Evolutionary conservation across 2,329 filamentous ascomycete species (phyloP), one percentile per base, ranked within the genome.

Genomic region (Paraphoma chrysanthemicola): DNA sequence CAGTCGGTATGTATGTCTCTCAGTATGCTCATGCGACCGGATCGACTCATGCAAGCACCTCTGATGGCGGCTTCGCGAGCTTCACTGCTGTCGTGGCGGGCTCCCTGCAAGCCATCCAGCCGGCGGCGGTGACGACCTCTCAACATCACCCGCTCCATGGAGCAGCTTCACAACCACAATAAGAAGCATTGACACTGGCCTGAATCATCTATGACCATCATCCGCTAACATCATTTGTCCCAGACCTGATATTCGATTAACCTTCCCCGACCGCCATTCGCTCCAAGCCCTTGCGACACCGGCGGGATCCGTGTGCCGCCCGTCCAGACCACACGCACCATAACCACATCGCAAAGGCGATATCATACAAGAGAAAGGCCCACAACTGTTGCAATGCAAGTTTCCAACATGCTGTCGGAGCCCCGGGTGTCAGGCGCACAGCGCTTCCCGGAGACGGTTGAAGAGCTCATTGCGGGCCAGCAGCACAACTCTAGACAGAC

Each of bases 261-360:
- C 66, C 67, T 68, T 68, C 62, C 53, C 63, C 70, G 66, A 67
- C 68, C 68, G 67, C 68, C 64, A 60, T 66, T 64, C 67, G 63
- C 65, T 59, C 62, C 69, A 55, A 66, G 58, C 57, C 71, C 65
- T 77, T 76, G 73, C 74, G 73, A 78, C 74, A 74, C 73, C 72
- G 73, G 72, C 73, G 67, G 70, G 66, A 68, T 73, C 71, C 69
- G 72, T 73, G 65, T 61, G 61, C 61, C 67, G 56, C 55, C 63
- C 57, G 63, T 51, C 62, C 54, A 62, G 63, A 57, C 51, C 48
- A 61, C 50, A 68, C 59, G 65, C 59, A 59, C 57, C 46, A 41
- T 62, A 23, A 53, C 46, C 66, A 57, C 59, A 43, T 57, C 60
- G 48, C 60, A 71, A 56, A 67, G 62, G 54, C 57, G 47, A 46